Conservation (phyloP, 2,329 filamentous ascomycete genomes). For the Paecilomyces niveus region DNA sequence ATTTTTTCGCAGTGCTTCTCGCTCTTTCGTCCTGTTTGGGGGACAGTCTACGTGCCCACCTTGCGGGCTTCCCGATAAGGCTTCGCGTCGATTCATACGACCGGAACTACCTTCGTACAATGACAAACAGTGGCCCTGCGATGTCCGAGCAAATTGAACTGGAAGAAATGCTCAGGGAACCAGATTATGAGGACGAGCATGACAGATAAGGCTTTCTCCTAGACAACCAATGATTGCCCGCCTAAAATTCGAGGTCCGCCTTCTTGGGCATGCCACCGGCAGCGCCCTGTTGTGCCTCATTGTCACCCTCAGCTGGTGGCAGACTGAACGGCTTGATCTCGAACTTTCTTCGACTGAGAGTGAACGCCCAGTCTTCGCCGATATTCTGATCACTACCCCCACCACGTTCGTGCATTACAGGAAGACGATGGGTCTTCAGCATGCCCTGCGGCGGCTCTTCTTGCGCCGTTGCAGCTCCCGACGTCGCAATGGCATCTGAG, state of each 20-base stretch:
- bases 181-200: slow-evolving; percentile 25
- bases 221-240: neutral
- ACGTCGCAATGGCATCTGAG: slow-evolving; percentile 44
- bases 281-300: slow-evolving; percentile 49
- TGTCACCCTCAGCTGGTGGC: slow-evolving; percentile 75
- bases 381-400: slow-evolving; percentile 65
- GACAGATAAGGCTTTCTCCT: slow-evolving; percentile 9
- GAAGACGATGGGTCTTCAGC: slow-evolving; percentile 73
- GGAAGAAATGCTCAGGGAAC: slow-evolving; percentile 51
- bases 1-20: slow-evolving; percentile 36
- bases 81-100: slow-evolving; percentile 45
- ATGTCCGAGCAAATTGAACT: slow-evolving; percentile 58
- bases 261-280: slow-evolving; percentile 49
- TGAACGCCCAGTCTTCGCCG: slow-evolving; percentile 85
- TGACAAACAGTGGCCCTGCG: slow-evolving; percentile 47
- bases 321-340: slow-evolving; percentile 83
- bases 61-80: slow-evolving; percentile 38
- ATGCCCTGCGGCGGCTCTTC: slow-evolving; percentile 81
- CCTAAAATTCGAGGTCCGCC: slow-evolving; percentile 66
- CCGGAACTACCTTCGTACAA: slow-evolving; percentile 48
- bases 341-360: slow-evolving; percentile 73
- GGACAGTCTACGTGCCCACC: slow-evolving; percentile 43
- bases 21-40: slow-evolving; percentile 51
- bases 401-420: slow-evolving; percentile 80
- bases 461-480: slow-evolving; percentile 48